phyloP scores from a whole-genome alignment of 2,329 filamentous ascomycete genomes.

The Aspergillus sp. region DNA sequence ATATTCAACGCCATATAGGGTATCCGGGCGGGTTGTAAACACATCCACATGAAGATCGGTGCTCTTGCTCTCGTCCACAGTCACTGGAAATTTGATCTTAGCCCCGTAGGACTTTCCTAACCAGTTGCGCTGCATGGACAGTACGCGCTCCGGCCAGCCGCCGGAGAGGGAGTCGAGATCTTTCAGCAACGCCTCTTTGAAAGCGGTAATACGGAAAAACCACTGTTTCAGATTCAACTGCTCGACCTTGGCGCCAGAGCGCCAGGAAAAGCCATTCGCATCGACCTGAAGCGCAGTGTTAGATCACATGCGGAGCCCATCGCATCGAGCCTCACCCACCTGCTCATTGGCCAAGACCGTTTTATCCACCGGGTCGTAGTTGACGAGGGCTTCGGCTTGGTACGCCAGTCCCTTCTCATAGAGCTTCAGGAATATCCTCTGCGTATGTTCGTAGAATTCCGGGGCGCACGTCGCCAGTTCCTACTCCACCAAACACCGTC shows the following conservation, averaged over 20 bases:
- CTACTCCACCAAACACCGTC: conserved; percentile 43
- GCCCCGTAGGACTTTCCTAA: conserved; percentile 76
- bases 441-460: conserved; percentile 84
- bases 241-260: conserved; percentile 80
- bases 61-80: conserved; percentile 27
- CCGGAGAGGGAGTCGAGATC: conserved; percentile 67
- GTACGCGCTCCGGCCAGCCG: conserved; percentile 78
- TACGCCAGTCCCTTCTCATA: conserved; percentile 74
- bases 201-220: conserved; percentile 83
- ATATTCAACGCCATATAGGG: conserved; percentile 83
- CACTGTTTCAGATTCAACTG: conserved; percentile 79
- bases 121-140: conserved; percentile 86
- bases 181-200: conserved; percentile 68
- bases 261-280: conserved; percentile 79
- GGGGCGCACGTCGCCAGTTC: conserved; percentile 83
- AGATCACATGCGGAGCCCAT: neutral
- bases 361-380: conserved; percentile 86
- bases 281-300: conserved; percentile 56
- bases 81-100: conserved; percentile 67
- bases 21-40: conserved; percentile 83
- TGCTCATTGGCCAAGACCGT: conserved; percentile 92
- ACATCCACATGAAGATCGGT: conserved; percentile 59
- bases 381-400: conserved; percentile 79
- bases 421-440: conserved; percentile 78
- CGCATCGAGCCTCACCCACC: conserved; percentile 22